These are phyloP conservation scores for Fomitiporia mediterranea DNA, from an alignment of 1,284 basidiomycete genomes.

Conservation along the genomic window DNA sequence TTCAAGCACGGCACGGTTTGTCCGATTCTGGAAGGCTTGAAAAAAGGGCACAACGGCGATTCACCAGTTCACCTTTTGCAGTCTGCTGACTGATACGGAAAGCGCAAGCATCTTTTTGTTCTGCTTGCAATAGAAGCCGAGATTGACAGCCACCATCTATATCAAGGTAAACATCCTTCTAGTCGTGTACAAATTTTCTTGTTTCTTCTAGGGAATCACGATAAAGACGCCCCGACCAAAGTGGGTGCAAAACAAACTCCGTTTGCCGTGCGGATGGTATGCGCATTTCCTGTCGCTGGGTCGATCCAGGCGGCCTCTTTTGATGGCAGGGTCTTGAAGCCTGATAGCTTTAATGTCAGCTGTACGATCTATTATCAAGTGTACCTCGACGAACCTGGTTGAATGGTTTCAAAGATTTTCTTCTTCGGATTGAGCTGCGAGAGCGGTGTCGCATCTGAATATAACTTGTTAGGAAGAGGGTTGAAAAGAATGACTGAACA, in stretches of 20 bases:
- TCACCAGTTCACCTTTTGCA: neutral
- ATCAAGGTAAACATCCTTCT: neutral
- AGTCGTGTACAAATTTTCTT: neutral
- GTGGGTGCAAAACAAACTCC: slow-evolving; percentile 80
- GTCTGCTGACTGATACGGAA: neutral
- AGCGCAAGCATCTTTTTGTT: neutral
- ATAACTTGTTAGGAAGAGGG: slow-evolving; percentile 6
- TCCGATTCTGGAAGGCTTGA: no score
- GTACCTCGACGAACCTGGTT: slow-evolving; percentile 54
- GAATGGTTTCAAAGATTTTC: slow-evolving; percentile 94
- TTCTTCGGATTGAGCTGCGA: slow-evolving; percentile 93
- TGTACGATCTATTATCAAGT: neutral
- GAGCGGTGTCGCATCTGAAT: slow-evolving; percentile 65
- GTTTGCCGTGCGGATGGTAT: slow-evolving; percentile 81
- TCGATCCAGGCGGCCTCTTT: slow-evolving; percentile 91
- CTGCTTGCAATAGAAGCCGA: neutral
- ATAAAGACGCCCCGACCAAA: slow-evolving; percentile 82
- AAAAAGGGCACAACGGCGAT: no score
- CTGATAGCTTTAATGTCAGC: slow-evolving; percentile 32
- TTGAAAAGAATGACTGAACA: slow-evolving; percentile 1
- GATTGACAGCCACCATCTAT: neutral
- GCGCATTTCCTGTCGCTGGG: slow-evolving; percentile 73
- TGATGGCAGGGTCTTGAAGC: slow-evolving; percentile 83
- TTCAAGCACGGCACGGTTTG: no score
- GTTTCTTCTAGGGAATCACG: slow-evolving; percentile 28